phyloP scores from a whole-genome alignment of 805 yeast genomes.

The Millerozyma acaciae region DNA sequence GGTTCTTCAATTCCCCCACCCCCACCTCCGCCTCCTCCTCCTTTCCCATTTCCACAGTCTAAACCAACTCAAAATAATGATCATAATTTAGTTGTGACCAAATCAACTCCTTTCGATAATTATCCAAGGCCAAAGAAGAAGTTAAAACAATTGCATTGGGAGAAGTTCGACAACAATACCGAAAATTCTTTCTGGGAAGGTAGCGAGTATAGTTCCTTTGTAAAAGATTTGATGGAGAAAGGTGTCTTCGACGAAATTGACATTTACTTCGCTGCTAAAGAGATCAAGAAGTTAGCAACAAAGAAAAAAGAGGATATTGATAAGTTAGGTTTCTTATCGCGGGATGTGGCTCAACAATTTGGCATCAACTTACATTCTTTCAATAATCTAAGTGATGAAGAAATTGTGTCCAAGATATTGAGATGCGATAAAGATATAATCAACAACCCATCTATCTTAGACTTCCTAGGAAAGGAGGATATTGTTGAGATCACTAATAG shows the following conservation, averaged over 20 bases:
- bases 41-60: slow-evolving; percentile 14
- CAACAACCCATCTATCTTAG: slow-evolving; percentile 55
- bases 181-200: slow-evolving; percentile 62
- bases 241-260: slow-evolving; percentile 70
- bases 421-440: slow-evolving; percentile 56
- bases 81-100: slow-evolving; percentile 10
- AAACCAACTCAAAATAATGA: slow-evolving; percentile 4
- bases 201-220: slow-evolving; percentile 40
- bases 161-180: slow-evolving; percentile 53
- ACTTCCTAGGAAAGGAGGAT: slow-evolving; percentile 67
- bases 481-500: slow-evolving; percentile 56
- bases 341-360: slow-evolving; percentile 75
- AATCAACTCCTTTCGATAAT: slow-evolving; percentile 33
- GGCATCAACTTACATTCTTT: slow-evolving; percentile 73
- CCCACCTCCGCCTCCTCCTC: slow-evolving; percentile 28
- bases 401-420: slow-evolving; percentile 52
- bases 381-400: slow-evolving; percentile 48
- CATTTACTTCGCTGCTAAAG: slow-evolving; percentile 54
- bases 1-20: slow-evolving; percentile 11
- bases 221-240: slow-evolving; percentile 46
- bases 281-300: slow-evolving; percentile 42
- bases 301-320: slow-evolving; percentile 41
- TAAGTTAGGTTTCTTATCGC: slow-evolving; percentile 54
- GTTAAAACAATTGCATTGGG: slow-evolving; percentile 82
- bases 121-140: slow-evolving; percentile 57